Percentiles rank a stretch among this genome's conserved stretches.
Evolutionary conservation across 2,329 filamentous ascomycete genomes (phyloP).

Genomic region (Dothidotthia symphoricarpi): DNA sequence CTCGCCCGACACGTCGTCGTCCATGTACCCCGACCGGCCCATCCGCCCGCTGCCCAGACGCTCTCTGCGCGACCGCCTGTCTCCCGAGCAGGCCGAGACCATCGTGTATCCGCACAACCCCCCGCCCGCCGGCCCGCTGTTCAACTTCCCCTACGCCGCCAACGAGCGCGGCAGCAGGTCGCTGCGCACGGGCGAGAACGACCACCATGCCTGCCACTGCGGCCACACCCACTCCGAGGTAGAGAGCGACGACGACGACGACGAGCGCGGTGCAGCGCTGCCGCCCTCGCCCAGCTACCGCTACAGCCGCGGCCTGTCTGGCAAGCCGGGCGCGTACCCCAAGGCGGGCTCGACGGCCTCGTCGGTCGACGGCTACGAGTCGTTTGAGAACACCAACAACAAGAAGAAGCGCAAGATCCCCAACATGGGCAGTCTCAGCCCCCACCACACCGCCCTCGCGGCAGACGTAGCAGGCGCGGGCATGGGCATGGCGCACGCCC

Average conservation of each 20-base stretch:
- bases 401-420: constrained; percentile 99
- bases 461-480: constrained; percentile 65
- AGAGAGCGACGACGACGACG: constrained; percentile 60
- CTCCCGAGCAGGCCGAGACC: constrained; percentile 76
- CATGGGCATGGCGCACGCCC: constrained; percentile 47
- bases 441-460: constrained; percentile 57
- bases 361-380: constrained; percentile 85
- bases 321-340: constrained; percentile 35
- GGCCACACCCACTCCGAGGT: constrained; percentile 49
- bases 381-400: constrained; percentile 97
- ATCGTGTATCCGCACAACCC: constrained; percentile 79
- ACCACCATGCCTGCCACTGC: constrained; percentile 50
- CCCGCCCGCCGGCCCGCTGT: constrained; percentile 69
- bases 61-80: constrained; percentile 80
- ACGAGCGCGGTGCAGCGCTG: constrained; percentile 44
- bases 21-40: constrained; percentile 81
- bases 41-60: constrained; percentile 91
- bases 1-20: constrained; percentile 69
- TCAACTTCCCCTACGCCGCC: constrained; percentile 62
- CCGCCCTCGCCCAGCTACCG: constrained; percentile 43
- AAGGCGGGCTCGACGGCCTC: constrained; percentile 61
- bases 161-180: constrained; percentile 29
- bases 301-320: constrained; percentile 34
- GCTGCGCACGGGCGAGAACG: constrained; percentile 52
- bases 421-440: constrained; percentile 70